Evolutionary conservation across 1,284 basidiomycete species (phyloP).

Genomic region (Puccinia sorghi): DNA sequence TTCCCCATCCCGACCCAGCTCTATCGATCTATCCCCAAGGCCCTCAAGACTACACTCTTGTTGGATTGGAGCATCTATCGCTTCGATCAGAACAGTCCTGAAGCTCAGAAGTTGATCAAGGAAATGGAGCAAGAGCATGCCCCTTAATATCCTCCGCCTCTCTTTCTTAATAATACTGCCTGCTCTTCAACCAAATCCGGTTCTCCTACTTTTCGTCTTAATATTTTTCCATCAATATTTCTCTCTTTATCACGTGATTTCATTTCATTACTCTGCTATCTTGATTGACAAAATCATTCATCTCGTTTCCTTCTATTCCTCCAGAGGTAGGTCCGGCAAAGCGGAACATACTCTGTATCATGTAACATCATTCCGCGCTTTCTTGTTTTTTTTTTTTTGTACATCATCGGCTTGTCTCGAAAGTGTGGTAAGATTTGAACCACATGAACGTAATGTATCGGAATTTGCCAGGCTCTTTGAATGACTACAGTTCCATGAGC

Average conservation of each 20-base stretch:
- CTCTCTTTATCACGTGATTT: neutral
- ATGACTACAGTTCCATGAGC: too few relatives aligned
- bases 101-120: slow-evolving; percentile 18
- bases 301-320: neutral
- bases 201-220: neutral
- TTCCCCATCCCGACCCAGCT: slow-evolving; percentile 68
- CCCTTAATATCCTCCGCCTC: neutral
- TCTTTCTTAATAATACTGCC: neutral
- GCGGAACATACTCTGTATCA: too few relatives aligned
- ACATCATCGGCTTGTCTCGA: neutral
- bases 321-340: too few relatives aligned
- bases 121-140: slow-evolving; percentile 9
- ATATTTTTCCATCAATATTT: neutral
- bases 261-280: neutral
- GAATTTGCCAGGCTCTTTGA: too few relatives aligned
- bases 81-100: slow-evolving; percentile 63
- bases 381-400: too few relatives aligned
- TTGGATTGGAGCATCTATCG: slow-evolving; percentile 68
- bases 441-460: too few relatives aligned
- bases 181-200: too few relatives aligned
- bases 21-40: slow-evolving; percentile 65
- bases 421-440: neutral
- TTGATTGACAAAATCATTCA: neutral
- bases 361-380: too few relatives aligned
- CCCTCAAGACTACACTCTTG: slow-evolving; percentile 66